These are phyloP conservation scores for Apiosordaria backusii DNA, from an alignment of 495 filamentous ascomycete genomes.

Conservation along the genomic window DNA sequence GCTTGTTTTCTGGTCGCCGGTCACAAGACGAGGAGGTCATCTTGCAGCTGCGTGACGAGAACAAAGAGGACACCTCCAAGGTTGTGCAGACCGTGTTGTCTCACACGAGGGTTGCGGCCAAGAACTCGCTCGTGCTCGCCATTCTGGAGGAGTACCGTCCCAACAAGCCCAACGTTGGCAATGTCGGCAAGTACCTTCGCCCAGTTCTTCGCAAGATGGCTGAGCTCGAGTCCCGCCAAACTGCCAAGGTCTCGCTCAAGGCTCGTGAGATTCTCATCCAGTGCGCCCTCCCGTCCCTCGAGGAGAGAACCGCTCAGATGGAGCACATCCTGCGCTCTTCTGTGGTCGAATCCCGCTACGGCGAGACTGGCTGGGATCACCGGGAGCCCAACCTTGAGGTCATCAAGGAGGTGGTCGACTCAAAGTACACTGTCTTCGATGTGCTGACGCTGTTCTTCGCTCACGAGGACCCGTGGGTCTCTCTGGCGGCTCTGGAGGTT, in stretches of 20 bases:
- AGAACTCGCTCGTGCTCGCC: conserved; percentile 90
- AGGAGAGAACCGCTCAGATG: conserved; percentile 94
- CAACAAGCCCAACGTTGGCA: conserved; percentile 85
- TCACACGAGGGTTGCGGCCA: conserved; percentile 84
- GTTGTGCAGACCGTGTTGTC: conserved; percentile 88
- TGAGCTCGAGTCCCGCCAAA: conserved; percentile 81
- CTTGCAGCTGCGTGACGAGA: conserved; percentile 87
- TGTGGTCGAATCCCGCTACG: conserved; percentile 94
- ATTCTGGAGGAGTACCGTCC: conserved; percentile 92
- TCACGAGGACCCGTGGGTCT: conserved; percentile 92
- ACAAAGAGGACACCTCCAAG: conserved; percentile 82
- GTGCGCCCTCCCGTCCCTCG: conserved; percentile 90
- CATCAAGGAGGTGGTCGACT: conserved; percentile 96
- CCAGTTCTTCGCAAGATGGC: conserved; percentile 78
- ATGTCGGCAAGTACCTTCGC: conserved; percentile 84
- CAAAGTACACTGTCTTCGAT: conserved; percentile 96
- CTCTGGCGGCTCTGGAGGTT: conserved; percentile 87
- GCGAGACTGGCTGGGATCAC: conserved; percentile 96
- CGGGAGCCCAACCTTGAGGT: conserved; percentile 80
- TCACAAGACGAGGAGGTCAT: conserved; percentile 92
- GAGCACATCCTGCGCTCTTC: conserved; percentile 97
- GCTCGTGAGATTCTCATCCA: conserved; percentile 96
- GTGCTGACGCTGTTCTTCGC: conserved; percentile 92
- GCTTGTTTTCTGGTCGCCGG: conserved; percentile 78
- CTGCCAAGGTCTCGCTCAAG: conserved; percentile 94